Conservation (phyloP, 1,139 yeast genomes). For the Lodderomyces jiufengensis region DNA sequence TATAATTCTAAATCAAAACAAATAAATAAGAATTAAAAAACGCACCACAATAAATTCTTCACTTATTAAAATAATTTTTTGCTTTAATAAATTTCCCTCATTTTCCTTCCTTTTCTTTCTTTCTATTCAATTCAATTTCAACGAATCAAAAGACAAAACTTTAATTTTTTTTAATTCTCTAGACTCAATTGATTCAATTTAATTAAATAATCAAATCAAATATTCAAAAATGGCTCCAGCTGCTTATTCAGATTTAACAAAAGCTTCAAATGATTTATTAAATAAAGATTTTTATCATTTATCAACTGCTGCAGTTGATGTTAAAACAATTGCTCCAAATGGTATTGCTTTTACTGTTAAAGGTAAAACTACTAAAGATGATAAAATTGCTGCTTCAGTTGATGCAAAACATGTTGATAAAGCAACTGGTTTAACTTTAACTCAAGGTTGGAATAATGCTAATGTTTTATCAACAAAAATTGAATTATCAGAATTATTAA, state of each 20-base stretch:
- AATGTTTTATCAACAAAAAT: constrained; percentile 90
- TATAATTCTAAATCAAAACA: too few relatives aligned
- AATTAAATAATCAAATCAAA: not conserved
- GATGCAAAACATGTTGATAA: constrained; percentile 95
- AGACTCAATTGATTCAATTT: constrained; percentile 1
- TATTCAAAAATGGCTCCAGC: constrained; percentile 52
- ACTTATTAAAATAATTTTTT: too few relatives aligned
- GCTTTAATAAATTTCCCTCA: constrained; percentile 2
- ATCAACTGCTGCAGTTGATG: constrained; percentile 82
- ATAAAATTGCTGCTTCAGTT: constrained; percentile 81
- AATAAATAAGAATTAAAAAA: too few relatives aligned
- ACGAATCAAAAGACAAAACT: not conserved
- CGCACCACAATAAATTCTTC: too few relatives aligned
- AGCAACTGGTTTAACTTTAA: constrained; percentile 86
- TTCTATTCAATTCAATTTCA: constrained; percentile 1
- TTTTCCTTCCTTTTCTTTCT: constrained; percentile 8
- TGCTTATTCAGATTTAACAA: constrained; percentile 85
- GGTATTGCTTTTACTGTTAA: constrained; percentile 94
- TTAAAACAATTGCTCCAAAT: constrained; percentile 92
- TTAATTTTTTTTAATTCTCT: not conserved
- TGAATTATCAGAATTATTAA: constrained; percentile 86
- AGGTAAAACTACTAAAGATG: constrained; percentile 85
- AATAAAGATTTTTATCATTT: constrained; percentile 91
- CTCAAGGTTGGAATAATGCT: constrained; percentile 98
- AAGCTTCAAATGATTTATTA: constrained; percentile 85